Percentiles rank a stretch among this genome's conserved stretches.
Evolutionary conservation across 164 flowering plant species (phyloP).

Genomic region (Cinnamomum micranthum): DNA sequence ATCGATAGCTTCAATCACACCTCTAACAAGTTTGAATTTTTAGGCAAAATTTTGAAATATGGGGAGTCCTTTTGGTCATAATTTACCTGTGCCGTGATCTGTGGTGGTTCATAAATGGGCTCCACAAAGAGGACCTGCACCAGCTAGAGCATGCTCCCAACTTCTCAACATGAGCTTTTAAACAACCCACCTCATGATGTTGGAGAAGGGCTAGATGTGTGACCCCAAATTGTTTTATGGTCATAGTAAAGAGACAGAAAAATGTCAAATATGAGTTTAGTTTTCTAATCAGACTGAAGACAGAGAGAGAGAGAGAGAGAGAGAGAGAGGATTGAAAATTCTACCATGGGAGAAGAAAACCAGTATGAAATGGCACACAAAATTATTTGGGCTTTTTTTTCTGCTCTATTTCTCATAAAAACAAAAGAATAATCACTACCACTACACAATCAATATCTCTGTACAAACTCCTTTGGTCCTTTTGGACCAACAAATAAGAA

Average conservation of each 20-base stretch:
- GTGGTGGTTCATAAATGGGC: no score
- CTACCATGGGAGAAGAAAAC: background rate
- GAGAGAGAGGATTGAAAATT: background rate
- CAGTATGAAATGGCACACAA: constrained; percentile 11
- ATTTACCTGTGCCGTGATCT: no score
- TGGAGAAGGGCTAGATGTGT: background rate
- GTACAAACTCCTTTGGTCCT: constrained; percentile 15
- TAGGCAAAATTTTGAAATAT: no score
- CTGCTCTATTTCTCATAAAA: no score
- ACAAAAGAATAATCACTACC: constrained; percentile 15
- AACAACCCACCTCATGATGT: background rate
- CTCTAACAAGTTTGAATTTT: no score
- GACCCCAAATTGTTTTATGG: background rate
- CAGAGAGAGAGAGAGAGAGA: no score
- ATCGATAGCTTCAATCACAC: no score
- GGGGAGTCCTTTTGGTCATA: no score
- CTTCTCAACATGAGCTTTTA: background rate
- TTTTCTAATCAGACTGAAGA: background rate
- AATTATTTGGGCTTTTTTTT: no score
- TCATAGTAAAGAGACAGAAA: background rate
- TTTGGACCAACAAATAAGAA: constrained; percentile 18
- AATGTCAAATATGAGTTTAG: background rate
- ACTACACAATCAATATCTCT: constrained; percentile 19
- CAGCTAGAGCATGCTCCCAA: no score
- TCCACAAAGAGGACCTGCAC: no score